A percentile compares a stretch with the other conserved stretches of the same genome.
phyloP scores from a whole-genome alignment of 129 eudicot species.

The Artemisia argyi region DNA sequence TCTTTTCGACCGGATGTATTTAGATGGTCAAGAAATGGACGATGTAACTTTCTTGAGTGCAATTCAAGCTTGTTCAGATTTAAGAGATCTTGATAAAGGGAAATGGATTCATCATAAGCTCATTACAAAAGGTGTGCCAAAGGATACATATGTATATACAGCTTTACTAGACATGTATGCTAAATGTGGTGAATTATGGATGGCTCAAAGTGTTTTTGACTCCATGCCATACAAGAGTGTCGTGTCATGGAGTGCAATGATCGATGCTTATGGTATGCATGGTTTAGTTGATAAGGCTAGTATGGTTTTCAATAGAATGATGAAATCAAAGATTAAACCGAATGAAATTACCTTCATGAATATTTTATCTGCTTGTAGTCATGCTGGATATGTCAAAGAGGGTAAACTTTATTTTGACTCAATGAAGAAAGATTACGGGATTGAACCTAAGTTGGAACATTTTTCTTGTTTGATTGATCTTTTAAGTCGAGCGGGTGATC shows the following conservation, averaged over 20 bases:
- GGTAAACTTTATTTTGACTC: constrained; percentile 60
- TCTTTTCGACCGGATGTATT: constrained; percentile 59
- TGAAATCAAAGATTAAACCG: constrained; percentile 50
- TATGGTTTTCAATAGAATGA: constrained; percentile 49
- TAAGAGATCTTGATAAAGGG: constrained; percentile 60
- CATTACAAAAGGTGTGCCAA: constrained; percentile 35
- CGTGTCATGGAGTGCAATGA: constrained; percentile 80
- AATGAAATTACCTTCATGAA: constrained; percentile 71
- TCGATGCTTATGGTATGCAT: constrained; percentile 75
- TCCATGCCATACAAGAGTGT: constrained; percentile 48
- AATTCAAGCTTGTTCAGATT: constrained; percentile 75
- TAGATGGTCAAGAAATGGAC: constrained; percentile 50
- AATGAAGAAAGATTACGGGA: constrained; percentile 55
- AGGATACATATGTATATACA: constrained; percentile 56
- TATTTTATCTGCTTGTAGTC: constrained; percentile 75
- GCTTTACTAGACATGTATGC: constrained; percentile 79
- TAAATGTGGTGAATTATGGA: constrained; percentile 64
- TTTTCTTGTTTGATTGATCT: constrained; percentile 69
- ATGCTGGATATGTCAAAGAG: constrained; percentile 72
- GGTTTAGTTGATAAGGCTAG: constrained; percentile 49
- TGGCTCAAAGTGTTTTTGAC: constrained; percentile 61
- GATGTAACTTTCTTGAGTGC: constrained; percentile 63
- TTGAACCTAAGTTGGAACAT: constrained; percentile 58
- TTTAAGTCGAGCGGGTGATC: constrained; percentile 72
- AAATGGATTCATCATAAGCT: constrained; percentile 73